These are phyloP conservation scores for Beauveria pseudobassiana DNA, from an alignment of 2,329 filamentous ascomycete genomes.

Conservation along the genomic window DNA sequence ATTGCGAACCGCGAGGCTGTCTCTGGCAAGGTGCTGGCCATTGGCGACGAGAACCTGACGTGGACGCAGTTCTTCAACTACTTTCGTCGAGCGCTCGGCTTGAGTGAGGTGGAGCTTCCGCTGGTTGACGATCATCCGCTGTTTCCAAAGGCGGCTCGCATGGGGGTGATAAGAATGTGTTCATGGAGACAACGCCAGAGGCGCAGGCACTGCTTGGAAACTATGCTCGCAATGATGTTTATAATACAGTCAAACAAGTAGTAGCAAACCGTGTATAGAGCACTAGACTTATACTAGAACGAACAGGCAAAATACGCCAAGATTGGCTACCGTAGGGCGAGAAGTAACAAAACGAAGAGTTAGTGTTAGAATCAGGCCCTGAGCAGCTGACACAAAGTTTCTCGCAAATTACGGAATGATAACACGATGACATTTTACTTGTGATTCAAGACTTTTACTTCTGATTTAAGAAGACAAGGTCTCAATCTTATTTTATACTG, in stretches of 20 bases:
- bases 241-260: background rate
- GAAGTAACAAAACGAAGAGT: too few species aligned
- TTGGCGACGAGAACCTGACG: background rate
- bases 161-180: background rate
- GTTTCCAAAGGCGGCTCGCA: background rate
- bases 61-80: background rate
- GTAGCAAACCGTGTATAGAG: background rate
- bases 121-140: background rate
- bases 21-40: background rate
- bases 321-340: too few species aligned
- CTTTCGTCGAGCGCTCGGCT: background rate
- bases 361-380: too few species aligned
- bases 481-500: too few species aligned
- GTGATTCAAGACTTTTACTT: too few species aligned
- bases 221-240: background rate
- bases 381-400: too few species aligned
- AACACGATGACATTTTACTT: too few species aligned
- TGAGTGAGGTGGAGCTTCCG: background rate
- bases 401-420: too few species aligned
- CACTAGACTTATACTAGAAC: too few species aligned
- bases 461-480: too few species aligned
- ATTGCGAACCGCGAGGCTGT: background rate
- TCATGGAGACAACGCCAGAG: background rate
- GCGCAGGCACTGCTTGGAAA: background rate
- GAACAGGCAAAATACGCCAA: too few species aligned